These are phyloP conservation scores for Thalia dealbata DNA, from an alignment of 176 grass and related monocot genomes.

Conservation along the genomic window DNA sequence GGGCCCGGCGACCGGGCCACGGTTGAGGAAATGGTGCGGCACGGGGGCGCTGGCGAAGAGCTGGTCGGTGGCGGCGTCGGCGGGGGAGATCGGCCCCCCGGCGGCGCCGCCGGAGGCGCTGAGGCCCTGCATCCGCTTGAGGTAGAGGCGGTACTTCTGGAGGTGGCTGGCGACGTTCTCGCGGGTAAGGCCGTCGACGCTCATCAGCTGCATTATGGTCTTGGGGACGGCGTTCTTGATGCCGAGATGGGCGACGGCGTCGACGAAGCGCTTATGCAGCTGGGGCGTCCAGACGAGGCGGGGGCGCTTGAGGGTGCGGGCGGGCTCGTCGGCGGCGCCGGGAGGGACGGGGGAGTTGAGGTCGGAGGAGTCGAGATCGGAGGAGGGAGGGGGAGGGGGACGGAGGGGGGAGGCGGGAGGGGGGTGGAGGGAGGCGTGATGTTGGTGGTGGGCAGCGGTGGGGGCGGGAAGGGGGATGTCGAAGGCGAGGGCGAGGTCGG, in stretches of 20 bases:
- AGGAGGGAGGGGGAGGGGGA: background rate
- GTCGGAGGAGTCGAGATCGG: background rate
- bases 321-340: slow-evolving; percentile 3
- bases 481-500: slow-evolving; percentile 18
- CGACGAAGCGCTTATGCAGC: slow-evolving; percentile 16
- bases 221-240: slow-evolving; percentile 20
- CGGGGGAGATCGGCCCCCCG: slow-evolving; percentile 11
- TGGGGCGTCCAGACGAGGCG: slow-evolving; percentile 19
- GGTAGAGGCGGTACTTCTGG: slow-evolving; percentile 19
- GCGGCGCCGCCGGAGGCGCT: background rate
- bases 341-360: background rate
- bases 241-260: slow-evolving; percentile 14
- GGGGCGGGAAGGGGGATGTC: background rate
- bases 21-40: slow-evolving; percentile 14
- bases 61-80: slow-evolving; percentile 17
- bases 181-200: slow-evolving; percentile 18
- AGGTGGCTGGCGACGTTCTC: slow-evolving; percentile 22
- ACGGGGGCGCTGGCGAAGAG: slow-evolving; percentile 13
- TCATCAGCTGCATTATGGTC: slow-evolving; percentile 24
- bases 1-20: background rate
- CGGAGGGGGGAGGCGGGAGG: background rate
- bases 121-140: slow-evolving; percentile 19
- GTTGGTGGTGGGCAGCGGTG: background rate
- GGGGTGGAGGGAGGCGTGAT: background rate
- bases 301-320: slow-evolving; percentile 12